phyloP scores from a whole-genome alignment of 192 early-diverging fungal genomes.

The Glomus cerebriforme region DNA sequence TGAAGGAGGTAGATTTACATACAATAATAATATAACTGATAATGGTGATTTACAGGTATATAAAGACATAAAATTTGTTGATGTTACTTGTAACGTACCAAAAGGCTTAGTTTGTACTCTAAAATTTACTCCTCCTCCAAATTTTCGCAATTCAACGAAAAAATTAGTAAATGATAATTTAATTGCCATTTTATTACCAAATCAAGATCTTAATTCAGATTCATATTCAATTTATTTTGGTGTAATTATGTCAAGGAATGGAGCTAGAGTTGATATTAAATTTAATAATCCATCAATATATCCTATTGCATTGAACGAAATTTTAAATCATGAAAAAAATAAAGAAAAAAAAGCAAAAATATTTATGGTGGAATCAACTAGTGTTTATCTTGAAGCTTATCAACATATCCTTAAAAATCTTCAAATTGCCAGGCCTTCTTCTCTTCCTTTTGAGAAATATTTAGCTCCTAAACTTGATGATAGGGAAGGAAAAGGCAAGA shows the following conservation, averaged over 20 bases:
- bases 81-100: constrained; percentile 31
- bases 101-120: constrained; percentile 30
- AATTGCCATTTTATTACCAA: constrained; percentile 41
- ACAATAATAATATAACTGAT: no score
- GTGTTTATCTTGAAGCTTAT: constrained; percentile 42
- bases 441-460: no score
- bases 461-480: no score
- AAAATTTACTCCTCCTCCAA: constrained; percentile 34
- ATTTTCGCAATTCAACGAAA: not conserved
- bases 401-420: constrained; percentile 41
- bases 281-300: constrained; percentile 37
- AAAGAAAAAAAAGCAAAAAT: not conserved
- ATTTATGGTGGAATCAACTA: constrained; percentile 44
- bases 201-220: not conserved
- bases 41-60: constrained; percentile 44
- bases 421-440: constrained; percentile 6
- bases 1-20: no score
- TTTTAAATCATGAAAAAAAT: not conserved
- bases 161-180: constrained; percentile 51
- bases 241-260: constrained; percentile 37
- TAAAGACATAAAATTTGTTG: constrained; percentile 38
- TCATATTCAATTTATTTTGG: constrained; percentile 32
- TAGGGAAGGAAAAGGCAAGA: no score
- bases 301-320: constrained; percentile 28
- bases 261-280: constrained; percentile 34